Evolutionary conservation across 2,329 filamentous ascomycete genomes (phyloP), one percentile per base, ranked within the genome.

Genomic region (Aspergillus texensis): DNA sequence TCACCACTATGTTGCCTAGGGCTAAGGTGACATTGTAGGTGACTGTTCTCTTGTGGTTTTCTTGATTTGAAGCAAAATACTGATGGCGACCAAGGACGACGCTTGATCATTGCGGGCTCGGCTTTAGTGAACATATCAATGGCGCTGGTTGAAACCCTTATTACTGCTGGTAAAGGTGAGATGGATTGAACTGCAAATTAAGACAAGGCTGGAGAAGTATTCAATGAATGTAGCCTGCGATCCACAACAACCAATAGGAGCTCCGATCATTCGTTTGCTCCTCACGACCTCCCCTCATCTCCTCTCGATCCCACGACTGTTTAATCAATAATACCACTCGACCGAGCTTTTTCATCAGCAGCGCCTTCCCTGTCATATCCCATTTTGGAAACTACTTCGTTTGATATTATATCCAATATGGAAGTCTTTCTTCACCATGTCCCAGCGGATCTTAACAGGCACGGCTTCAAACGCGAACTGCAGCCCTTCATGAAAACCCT

Each of bases 361-460:
- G 34, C 6, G 34, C 10, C 21, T 24, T 24, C 43, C n/a, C n/a
- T 46, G 9, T 10, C 6, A 14, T 41, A 41, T 10, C 5, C 19
- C 4, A 24, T 4, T 8, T 8, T 8, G 21, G 11, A 28, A 10
- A 30, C 30, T 5, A 14, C 14, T 50, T 30, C 26, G 4, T 19
- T 10, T 19, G 24, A 26, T 26, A 26, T 8, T 14, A 26, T 16
- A 48, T 48, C 11, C 28, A 52, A 14, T 11, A 63, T 85, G 83
- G 82, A 85, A 61, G 75, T 85, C 39, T 79, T 82, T 67, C 71
- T 84, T 11, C 70, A 72, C 14, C 78, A 79, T 56, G 68, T 86
- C 0, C 81, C 82, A 1, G 39, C 67, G 3, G 71, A 80, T 24
- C 70, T 78, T 32, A 84, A 80, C 11, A 73, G 79, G 19, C 75